A percentile compares a stretch with the other conserved stretches of the same genome.
Conservation (phyloP, 768 basidiomycete genomes). For the Phaffia tasmanica region DNA sequence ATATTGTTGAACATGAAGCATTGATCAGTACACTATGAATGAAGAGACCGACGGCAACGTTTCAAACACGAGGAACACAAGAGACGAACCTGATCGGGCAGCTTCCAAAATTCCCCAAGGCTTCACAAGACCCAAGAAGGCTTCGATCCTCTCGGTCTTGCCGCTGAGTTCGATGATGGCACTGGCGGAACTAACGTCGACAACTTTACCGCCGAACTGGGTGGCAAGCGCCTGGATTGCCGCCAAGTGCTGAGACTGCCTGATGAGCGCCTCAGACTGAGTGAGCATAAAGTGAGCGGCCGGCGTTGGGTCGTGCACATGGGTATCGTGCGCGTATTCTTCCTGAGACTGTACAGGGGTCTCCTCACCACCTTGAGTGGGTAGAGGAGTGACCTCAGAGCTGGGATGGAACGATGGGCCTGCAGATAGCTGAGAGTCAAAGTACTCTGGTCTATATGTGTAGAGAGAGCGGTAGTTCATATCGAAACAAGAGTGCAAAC, state of each 20-base stretch:
- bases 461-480: neutral
- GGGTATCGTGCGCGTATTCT: neutral
- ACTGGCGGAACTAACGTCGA: constrained; percentile 88
- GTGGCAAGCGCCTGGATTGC: constrained; percentile 71
- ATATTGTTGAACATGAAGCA: constrained; percentile 5
- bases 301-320: constrained; percentile 5
- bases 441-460: constrained; percentile 22
- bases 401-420: constrained; percentile 23
- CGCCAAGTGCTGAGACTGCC: constrained; percentile 78
- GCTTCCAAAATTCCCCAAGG: constrained; percentile 94
- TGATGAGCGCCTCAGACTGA: constrained; percentile 72
- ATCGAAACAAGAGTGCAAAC: neutral
- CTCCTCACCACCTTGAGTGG: constrained; percentile 19
- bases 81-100: constrained; percentile 69
- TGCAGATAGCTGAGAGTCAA: constrained; percentile 23
- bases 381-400: constrained; percentile 6
- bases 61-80: neutral
- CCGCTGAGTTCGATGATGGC: constrained; percentile 91
- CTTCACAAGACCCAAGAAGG: constrained; percentile 78
- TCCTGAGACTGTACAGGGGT: constrained; percentile 1
- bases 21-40: neutral
- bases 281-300: constrained; percentile 38
- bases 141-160: constrained; percentile 81
- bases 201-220: constrained; percentile 86
- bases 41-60: no score